A percentile compares a stretch with the other conserved stretches of the same genome.
Conservation (phyloP, 208 protist genomes). For the Tritrichomonas musculus region DNA sequence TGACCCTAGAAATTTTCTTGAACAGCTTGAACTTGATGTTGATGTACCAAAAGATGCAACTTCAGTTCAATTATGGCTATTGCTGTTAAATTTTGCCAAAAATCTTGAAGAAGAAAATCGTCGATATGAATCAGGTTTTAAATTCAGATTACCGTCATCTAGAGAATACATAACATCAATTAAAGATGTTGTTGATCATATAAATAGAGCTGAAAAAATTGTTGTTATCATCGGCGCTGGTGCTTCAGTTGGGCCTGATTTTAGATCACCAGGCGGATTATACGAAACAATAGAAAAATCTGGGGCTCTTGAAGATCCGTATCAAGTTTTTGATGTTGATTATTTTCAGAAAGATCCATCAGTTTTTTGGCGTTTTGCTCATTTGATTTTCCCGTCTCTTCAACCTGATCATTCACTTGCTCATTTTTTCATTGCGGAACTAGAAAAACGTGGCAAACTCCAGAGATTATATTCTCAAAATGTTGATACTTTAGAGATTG, state of each 20-base stretch:
- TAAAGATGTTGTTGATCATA: background rate
- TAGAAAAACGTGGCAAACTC: constrained; percentile 2
- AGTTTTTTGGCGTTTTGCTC: constrained; percentile 24
- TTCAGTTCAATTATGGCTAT: too few relatives aligned
- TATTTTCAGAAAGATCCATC: constrained; percentile 2
- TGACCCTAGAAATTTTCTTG: too few relatives aligned
- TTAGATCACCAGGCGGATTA: background rate
- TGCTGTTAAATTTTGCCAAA: too few relatives aligned
- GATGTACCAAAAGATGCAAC: too few relatives aligned
- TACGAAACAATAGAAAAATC: background rate
- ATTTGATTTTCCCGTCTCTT: background rate
- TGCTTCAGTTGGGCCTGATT: background rate
- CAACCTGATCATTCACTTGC: background rate
- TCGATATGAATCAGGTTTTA: too few relatives aligned
- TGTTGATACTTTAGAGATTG: background rate
- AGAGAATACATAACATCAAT: too few relatives aligned
- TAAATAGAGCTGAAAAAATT: background rate
- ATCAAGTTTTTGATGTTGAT: constrained; percentile 4
- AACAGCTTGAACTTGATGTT: too few relatives aligned
- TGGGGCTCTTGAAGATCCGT: background rate
- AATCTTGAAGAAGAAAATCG: too few relatives aligned
- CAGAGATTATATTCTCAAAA: background rate
- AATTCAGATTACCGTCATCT: too few relatives aligned
- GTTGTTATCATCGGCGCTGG: constrained; percentile 10
- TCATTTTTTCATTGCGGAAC: constrained; percentile 6